Evolutionary conservation across 176 grass and related monocot species (phyloP), one percentile per base, ranked within the genome.

Genomic region (Ensete glaucum): DNA sequence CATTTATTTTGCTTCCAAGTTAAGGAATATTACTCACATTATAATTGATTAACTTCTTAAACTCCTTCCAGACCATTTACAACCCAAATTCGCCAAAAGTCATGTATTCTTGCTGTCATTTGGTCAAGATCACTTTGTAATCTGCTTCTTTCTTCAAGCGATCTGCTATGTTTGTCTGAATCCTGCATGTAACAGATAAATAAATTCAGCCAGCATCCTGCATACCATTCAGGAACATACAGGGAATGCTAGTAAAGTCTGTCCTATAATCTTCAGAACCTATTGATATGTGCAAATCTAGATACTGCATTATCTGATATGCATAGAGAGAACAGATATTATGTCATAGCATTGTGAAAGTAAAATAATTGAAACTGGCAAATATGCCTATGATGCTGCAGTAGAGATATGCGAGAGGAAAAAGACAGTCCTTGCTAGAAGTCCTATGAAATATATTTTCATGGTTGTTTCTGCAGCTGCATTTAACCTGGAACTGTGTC

Each of bases 101-200:
- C 50, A 52, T 22, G 21, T 53, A 72, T 52, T 20, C 69, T 72
- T 13, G 2, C 21, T 50, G 23, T 72, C 69, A 54, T 17, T 72
- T 72, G 17, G n/a, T 72, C 51, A 52, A 72, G 49, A 52, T 50
- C 51, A 72, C 9, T 53, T 8, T 23, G 69, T 24, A 72, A 23
- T 21, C 11, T 52, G 19, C n/a, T 20, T 14, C 50, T 72, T 53
- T 72, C 50, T 53, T 72, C 69, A 53, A 53, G n/a, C 24, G 69
- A 52, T 53, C 6, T 72, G 11, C 15, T 20, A 72, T 51, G n/a
- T 24, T 72, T 72, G 53, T 72, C 51, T 72, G 69, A 72, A 53
- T 72, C 69, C 69, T 72, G 69, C 19, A 72, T 15, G 20, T 53
- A 51, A 22, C 11, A 12, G 13, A 1, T 6, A 13, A 23, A 6